These are phyloP conservation scores for Russula sp. DNA, from an alignment of 768 basidiomycete species.

Conservation along the genomic window DNA sequence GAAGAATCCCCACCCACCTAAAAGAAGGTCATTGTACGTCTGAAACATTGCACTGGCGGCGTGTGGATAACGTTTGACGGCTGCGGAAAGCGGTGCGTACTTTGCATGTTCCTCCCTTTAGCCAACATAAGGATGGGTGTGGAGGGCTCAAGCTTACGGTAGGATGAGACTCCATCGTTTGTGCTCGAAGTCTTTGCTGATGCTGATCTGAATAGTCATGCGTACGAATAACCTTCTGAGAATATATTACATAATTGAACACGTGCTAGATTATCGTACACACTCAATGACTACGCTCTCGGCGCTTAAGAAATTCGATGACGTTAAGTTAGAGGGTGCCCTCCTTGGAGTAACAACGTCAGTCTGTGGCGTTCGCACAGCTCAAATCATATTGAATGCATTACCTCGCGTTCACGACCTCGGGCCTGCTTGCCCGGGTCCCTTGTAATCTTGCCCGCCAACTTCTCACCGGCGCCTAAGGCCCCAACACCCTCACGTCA, in stretches of 20 bases:
- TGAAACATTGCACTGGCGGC: conserved; percentile 17
- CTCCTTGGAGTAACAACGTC: conserved; percentile 12
- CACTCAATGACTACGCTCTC: too few species aligned
- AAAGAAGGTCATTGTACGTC: conserved; percentile 22
- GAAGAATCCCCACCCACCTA: not conserved
- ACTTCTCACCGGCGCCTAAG: conserved; percentile 19
- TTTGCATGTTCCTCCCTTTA: not conserved
- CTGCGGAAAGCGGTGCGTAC: conserved; percentile 9
- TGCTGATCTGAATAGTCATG: not conserved
- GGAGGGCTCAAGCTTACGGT: not conserved
- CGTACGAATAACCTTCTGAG: too few species aligned
- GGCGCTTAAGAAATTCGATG: too few species aligned
- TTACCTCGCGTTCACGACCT: conserved; percentile 22
- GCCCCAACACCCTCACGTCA: conserved; percentile 7
- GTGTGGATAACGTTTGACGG: conserved; percentile 9
- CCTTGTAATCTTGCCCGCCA: conserved; percentile 17
- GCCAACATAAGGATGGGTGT: not conserved
- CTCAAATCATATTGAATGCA: not conserved
- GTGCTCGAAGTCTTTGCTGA: not conserved
- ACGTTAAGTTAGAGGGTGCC: not conserved
- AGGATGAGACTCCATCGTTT: conserved; percentile 2
- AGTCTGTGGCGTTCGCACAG: not conserved
- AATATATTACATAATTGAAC: not conserved
- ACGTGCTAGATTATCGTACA: too few species aligned
- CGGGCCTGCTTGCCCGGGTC: conserved; percentile 12